These are phyloP conservation scores for Tripterygium wilfordii DNA, from an alignment of 177 flowering plant species.

Conservation along the genomic window DNA sequence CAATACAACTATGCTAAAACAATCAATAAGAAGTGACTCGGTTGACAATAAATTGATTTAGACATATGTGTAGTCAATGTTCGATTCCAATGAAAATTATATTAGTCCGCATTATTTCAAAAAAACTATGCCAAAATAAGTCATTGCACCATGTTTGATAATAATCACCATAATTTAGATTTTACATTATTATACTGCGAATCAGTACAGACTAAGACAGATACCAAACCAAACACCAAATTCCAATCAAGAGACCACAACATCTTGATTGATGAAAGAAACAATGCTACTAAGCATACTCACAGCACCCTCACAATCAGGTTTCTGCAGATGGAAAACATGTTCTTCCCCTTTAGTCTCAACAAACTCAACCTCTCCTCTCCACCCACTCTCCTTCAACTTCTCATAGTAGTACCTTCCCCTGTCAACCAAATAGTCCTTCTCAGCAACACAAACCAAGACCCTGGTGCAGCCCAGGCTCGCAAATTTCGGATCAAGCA, in stretches of 20 bases:
- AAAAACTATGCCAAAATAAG: no score
- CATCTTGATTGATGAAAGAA: slow-evolving; percentile 19
- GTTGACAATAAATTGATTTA: no score
- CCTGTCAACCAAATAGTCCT: slow-evolving; percentile 28
- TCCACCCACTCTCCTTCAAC: slow-evolving; percentile 33
- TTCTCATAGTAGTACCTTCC: slow-evolving; percentile 25
- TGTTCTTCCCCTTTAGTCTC: slow-evolving; percentile 37
- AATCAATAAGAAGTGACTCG: no score
- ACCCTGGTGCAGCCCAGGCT: slow-evolving; percentile 23
- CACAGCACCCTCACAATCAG: slow-evolving; percentile 17
- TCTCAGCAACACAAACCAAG: slow-evolving; percentile 33
- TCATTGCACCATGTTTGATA: no score
- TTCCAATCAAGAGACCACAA: slow-evolving; percentile 14
- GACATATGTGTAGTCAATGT: no score
- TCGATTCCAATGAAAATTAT: no score
- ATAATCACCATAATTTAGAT: no score
- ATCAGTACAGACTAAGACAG: no score
- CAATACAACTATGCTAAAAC: no score
- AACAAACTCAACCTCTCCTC: slow-evolving; percentile 26
- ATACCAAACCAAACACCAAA: slow-evolving; percentile 27
- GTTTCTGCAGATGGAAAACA: slow-evolving; percentile 28
- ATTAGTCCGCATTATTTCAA: no score
- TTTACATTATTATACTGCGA: no score
- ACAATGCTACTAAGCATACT: slow-evolving; percentile 13
- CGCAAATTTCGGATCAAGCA: slow-evolving; percentile 11